phyloP scores from a whole-genome alignment of 495 filamentous ascomycete genomes.

The Glonium stellatum region DNA sequence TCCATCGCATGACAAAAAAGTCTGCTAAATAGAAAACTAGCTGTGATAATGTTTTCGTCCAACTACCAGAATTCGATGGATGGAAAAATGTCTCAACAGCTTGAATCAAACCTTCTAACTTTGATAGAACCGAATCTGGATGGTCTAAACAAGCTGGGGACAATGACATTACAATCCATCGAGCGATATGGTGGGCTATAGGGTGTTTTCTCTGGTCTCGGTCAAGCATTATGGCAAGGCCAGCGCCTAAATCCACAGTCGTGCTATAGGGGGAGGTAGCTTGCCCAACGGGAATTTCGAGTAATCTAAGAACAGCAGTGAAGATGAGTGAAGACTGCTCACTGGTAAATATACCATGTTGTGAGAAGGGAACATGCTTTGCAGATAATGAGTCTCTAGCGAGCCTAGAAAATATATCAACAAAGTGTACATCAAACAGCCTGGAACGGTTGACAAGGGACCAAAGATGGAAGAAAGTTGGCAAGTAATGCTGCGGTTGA shows the following conservation, averaged over 20 bases:
- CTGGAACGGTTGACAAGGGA: slow-evolving; percentile 86
- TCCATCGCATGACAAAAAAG: slow-evolving; percentile 97
- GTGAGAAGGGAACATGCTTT: slow-evolving; percentile 69
- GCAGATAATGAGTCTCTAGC: slow-evolving; percentile 73
- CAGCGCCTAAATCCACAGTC: slow-evolving; percentile 73
- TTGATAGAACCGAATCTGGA: slow-evolving; percentile 71
- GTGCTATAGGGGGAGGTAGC: slow-evolving; percentile 83
- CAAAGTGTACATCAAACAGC: slow-evolving; percentile 74
- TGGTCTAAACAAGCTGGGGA: slow-evolving; percentile 76
- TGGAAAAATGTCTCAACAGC: slow-evolving; percentile 99
- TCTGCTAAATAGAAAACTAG: slow-evolving; percentile 89
- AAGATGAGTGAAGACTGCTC: slow-evolving; percentile 92
- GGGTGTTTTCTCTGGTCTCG: slow-evolving; percentile 90
- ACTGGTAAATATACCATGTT: slow-evolving; percentile 83
- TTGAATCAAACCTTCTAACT: slow-evolving; percentile 87
- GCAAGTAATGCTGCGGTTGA: slow-evolving; percentile 76
- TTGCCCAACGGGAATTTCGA: slow-evolving; percentile 96
- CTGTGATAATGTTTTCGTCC: slow-evolving; percentile 86
- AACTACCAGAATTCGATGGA: slow-evolving; percentile 87
- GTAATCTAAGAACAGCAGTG: slow-evolving; percentile 77
- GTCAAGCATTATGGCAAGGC: slow-evolving; percentile 76
- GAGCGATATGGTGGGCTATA: slow-evolving; percentile 81
- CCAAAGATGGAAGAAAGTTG: slow-evolving; percentile 94
- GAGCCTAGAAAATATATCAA: slow-evolving; percentile 83
- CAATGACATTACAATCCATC: slow-evolving; percentile 90